Evolutionary conservation across 169 alveolate genomes (phyloP).

Genomic region (Cryptosporidium felis): DNA sequence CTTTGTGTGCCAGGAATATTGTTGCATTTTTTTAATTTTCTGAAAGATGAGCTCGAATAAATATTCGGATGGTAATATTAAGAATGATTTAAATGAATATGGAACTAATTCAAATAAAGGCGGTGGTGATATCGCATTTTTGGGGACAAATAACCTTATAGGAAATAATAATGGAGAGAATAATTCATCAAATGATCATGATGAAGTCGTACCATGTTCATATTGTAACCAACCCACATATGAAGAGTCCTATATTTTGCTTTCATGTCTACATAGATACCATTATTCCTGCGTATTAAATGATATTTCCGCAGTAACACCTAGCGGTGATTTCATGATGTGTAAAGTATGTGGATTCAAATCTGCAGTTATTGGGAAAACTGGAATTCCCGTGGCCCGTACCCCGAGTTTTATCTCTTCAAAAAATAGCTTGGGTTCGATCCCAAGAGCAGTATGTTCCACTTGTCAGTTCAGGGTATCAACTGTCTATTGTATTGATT

Average conservation of each 20-base stretch:
- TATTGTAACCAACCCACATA: constrained; percentile 51
- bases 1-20: background rate
- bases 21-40: background rate
- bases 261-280: constrained; percentile 49
- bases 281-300: constrained; percentile 60
- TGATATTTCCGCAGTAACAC: constrained; percentile 21
- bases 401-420: background rate
- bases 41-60: background rate
- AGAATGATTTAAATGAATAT: background rate
- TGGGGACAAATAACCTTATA: background rate
- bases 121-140: background rate
- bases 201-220: constrained; percentile 34
- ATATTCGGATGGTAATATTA: background rate
- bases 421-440: constrained; percentile 37
- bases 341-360: constrained; percentile 60
- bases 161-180: background rate
- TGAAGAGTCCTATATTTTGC: constrained; percentile 51
- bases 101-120: background rate
- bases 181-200: background rate
- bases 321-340: constrained; percentile 52
- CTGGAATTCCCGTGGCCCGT: constrained; percentile 45
- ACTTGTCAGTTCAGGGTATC: constrained; percentile 36
- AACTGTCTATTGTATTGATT: constrained; percentile 41
- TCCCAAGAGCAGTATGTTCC: constrained; percentile 21
- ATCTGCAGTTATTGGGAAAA: constrained; percentile 56